A percentile compares a stretch with the other conserved stretches of the same genome.
phyloP scores from a whole-genome alignment of 192 early-diverging fungal species.

The Backusella psychrophila region DNA sequence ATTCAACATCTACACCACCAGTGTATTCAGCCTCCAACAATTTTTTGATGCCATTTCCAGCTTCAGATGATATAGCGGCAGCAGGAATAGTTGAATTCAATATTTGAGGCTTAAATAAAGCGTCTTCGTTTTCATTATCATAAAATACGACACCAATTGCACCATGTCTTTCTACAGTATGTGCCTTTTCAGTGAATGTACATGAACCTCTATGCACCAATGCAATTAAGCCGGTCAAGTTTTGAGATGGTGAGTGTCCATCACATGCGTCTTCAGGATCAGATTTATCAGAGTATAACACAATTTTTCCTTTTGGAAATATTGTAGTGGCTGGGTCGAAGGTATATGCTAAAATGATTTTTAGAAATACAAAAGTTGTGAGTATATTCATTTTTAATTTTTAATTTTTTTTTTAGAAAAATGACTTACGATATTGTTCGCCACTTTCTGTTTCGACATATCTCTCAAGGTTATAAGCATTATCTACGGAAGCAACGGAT shows the following conservation, averaged over 20 bases:
- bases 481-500: conserved; percentile 57
- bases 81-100: conserved; percentile 49
- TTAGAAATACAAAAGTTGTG: background rate
- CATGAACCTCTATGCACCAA: conserved; percentile 72
- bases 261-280: conserved; percentile 50
- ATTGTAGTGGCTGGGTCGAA: conserved; percentile 17
- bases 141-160: conserved; percentile 69
- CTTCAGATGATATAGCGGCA: conserved; percentile 50
- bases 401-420: conserved; percentile 6
- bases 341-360: conserved; percentile 7
- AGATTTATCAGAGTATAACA: conserved; percentile 40
- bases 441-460: background rate
- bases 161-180: conserved; percentile 51
- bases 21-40: conserved; percentile 25
- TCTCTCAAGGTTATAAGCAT: conserved; percentile 31
- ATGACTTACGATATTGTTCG: conserved; percentile 18
- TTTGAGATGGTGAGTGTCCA: conserved; percentile 29
- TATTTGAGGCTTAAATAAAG: conserved; percentile 18
- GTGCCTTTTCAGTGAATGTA: conserved; percentile 61
- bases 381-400: conserved; percentile 3
- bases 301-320: conserved; percentile 40
- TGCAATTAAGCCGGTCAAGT: conserved; percentile 48
- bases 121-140: conserved; percentile 36
- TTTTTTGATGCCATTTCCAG: conserved; percentile 48
- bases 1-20: conserved; percentile 39